These are phyloP conservation scores for Sphagnurus paluster DNA, from an alignment of 1,284 basidiomycete species.

Conservation along the genomic window DNA sequence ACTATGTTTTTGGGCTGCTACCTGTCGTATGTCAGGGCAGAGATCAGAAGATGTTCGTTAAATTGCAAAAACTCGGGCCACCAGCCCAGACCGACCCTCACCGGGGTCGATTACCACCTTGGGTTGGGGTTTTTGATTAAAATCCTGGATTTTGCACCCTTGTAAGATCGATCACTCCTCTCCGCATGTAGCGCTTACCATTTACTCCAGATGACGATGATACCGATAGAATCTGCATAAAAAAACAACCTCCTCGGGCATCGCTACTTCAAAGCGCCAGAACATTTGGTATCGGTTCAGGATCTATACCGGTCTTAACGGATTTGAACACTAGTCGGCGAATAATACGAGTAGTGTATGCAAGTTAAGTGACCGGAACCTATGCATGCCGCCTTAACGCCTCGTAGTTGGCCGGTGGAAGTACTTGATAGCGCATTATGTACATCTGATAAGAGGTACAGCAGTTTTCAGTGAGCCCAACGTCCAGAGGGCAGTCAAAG, in stretches of 20 bases:
- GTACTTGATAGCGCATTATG: not conserved
- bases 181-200: slow-evolving; percentile 4
- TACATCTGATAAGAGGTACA: no score
- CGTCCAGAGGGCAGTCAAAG: no score
- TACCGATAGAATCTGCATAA: not conserved
- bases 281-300: no score
- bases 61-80: slow-evolving; percentile 12
- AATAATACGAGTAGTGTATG: not conserved
- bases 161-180: slow-evolving; percentile 9
- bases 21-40: slow-evolving; percentile 2
- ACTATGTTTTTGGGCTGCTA: not conserved
- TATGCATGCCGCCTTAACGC: slow-evolving; percentile 3
- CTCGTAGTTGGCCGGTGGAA: not conserved
- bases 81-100: no score
- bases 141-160: slow-evolving; percentile 8
- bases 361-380: not conserved
- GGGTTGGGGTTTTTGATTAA: slow-evolving; percentile 8
- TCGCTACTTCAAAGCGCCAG: slow-evolving; percentile 1
- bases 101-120: slow-evolving; percentile 10
- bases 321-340: not conserved
- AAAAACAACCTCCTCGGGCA: slow-evolving; percentile 6
- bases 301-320: slow-evolving; percentile 7
- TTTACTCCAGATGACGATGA: slow-evolving; percentile 12
- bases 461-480: no score
- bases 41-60: slow-evolving; percentile 8